Evolutionary conservation across 75 land plant genomes (phyloP), one percentile per base, ranked within the genome.

Genomic region (Isoetes taiwanensis): DNA sequence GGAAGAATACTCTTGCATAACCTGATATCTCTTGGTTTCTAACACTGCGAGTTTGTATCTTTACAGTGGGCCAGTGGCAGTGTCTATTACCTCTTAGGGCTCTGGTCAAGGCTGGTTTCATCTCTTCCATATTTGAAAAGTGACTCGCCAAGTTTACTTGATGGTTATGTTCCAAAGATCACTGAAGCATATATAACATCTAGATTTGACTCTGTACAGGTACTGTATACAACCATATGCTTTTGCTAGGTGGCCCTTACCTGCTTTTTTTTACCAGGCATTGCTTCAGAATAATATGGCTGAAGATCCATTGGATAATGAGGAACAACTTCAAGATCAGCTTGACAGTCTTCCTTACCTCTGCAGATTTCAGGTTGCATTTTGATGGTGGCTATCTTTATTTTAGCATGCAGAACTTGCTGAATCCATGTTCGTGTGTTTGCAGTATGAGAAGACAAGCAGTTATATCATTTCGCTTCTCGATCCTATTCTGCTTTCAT

Each of bases 11-110:
- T n/a, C 10, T 0, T 2, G 52, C 4, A 3, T 59, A 52, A 9
- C 24, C 27, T 52, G 25, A 9, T 9, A 21, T 25, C 17, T 34
- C 4, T 46, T 46, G 50, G 16, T 2, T 17, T 24, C 38, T 64
- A 1, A 8, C 29, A 28, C 37, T 48, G 12, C 14, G 24, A 54
- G 25, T 2, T 59, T 20, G 25, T 50, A 2, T 52, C 11, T 42
- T 20, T 65, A 34, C 64, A 90, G 91, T 90, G 96, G 96, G 91
- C 96, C 29, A 90, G 96, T 67, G 80, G 79, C 65, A 85, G 96
- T 66, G 96, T 90, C 6, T 90, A 90, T 64, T 90, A 90, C 39
- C 81, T 90, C 31, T 63, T 90, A n/a, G 90, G 91, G 8, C 77
- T 90, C 2, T 90, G 96, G 96, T 90, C 96, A 25, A 72, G 91